Evolutionary conservation across 805 yeast species (phyloP).

Genomic region (Hyphopichia homilentoma): DNA sequence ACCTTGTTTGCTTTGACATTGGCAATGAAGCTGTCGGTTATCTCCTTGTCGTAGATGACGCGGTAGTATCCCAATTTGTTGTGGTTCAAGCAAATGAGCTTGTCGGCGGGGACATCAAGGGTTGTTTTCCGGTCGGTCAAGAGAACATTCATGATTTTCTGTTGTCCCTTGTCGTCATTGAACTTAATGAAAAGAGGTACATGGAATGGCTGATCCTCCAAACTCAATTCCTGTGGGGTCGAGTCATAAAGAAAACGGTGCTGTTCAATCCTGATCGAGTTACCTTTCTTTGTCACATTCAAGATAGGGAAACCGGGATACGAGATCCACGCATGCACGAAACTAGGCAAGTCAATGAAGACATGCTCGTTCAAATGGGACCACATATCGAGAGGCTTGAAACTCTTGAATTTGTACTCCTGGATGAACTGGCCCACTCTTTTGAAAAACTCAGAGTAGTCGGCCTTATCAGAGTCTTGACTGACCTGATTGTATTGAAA

Average conservation of each 20-base stretch:
- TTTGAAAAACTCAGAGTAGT: constrained; percentile 24
- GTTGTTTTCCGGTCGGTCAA: constrained; percentile 40
- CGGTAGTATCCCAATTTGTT: constrained; percentile 46
- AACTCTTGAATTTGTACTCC: constrained; percentile 27
- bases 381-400: constrained; percentile 57
- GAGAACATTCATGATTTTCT: constrained; percentile 32
- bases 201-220: constrained; percentile 60
- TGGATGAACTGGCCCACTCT: constrained; percentile 31
- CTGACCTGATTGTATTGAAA: constrained; percentile 27
- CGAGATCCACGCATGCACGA: constrained; percentile 59
- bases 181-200: constrained; percentile 52
- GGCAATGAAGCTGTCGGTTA: constrained; percentile 18
- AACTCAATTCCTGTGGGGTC: constrained; percentile 19
- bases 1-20: constrained; percentile 15
- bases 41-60: constrained; percentile 39
- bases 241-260: constrained; percentile 26
- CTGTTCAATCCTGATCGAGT: constrained; percentile 27
- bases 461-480: constrained; percentile 9
- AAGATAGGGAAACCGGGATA: constrained; percentile 59
- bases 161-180: constrained; percentile 21
- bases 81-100: constrained; percentile 40
- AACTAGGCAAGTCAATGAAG: constrained; percentile 44
- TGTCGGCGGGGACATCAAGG: constrained; percentile 24
- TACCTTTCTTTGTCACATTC: constrained; percentile 8
- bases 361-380: constrained; percentile 28